Evolutionary conservation across 1,284 basidiomycete genomes (phyloP), one percentile per base, ranked within the genome.

Genomic region (Stygiomarasmius scandens): DNA sequence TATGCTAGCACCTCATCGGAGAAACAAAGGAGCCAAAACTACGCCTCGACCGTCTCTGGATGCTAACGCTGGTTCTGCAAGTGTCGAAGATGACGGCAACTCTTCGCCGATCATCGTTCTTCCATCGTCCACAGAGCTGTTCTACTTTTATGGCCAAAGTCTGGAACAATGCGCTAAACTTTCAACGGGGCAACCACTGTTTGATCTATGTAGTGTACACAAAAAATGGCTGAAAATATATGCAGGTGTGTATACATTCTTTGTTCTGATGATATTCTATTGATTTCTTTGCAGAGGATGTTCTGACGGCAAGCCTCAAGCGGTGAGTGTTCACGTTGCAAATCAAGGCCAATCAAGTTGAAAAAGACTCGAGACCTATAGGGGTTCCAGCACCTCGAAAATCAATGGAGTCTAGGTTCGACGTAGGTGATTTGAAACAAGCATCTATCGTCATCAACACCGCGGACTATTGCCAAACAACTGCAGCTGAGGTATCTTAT

Each of bases 141-240:
- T 99, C 77, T 96, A 96, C 72, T 95, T 97, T 72, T 99, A 99
- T 70, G 93, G 90, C 0, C 95, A 98, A 69, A 95, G 90, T 45
- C 75, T 99, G 47, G 97, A 99, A 58, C 92, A 95, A 69, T 98
- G 96, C 69, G 89, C 93, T 1, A 93, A 90, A 65, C 72, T 94
- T 1, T 90, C 92, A n/a, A 89, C 85, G 2, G 89, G 90, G 0
- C 87, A 90, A 63, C 85, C 93, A 2, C 75, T 96, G 63, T 90
- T 87, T 69, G 92, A 95, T 63, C 72, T 98, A 27, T 86, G 84
- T 52, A 80, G 78, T 22, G 74, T 98, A 36, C 95, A 95, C 69
- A 91, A 87, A 68, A 98, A 97, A 71, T 98, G 96, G 95, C 78
- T 99, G 23, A 86, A 86, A 61, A 87, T 95, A 49, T 99, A 98